These are phyloP conservation scores for Podospora anserina DNA, from an alignment of 495 filamentous ascomycete genomes.

Conservation along the genomic window DNA sequence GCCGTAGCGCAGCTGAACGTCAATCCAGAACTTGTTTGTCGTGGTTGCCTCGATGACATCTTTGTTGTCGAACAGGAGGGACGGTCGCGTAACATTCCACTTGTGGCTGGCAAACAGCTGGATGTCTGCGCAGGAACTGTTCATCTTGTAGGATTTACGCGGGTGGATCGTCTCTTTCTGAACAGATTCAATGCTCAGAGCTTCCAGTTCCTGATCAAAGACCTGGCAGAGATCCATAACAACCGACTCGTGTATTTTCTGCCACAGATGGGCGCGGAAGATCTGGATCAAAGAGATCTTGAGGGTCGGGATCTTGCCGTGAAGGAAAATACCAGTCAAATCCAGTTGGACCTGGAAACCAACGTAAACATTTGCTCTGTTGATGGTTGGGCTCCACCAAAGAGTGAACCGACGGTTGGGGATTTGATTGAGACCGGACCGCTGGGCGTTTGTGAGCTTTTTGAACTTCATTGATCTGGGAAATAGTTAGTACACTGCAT, in stretches of 20 bases:
- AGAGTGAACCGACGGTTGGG: slow-evolving; percentile 98
- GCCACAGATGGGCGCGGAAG: slow-evolving; percentile 99
- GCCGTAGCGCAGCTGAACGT: slow-evolving; percentile 96
- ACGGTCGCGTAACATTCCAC: slow-evolving; percentile 95
- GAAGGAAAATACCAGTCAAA: slow-evolving; percentile 98
- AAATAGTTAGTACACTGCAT: slow-evolving; percentile 58
- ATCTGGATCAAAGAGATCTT: slow-evolving; percentile 99
- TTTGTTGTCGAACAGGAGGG: slow-evolving; percentile 92
- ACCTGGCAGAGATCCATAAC: slow-evolving; percentile 99
- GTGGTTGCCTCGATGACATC: slow-evolving; percentile 92
- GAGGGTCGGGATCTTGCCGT: slow-evolving; percentile 97
- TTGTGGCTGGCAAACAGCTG: slow-evolving; percentile 97
- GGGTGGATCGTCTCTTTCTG: slow-evolving; percentile 99
- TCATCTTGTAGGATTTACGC: slow-evolving; percentile 99
- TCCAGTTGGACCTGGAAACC: slow-evolving; percentile 99
- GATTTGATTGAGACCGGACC: slow-evolving; percentile 98
- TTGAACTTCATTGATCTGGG: slow-evolving; percentile 87
- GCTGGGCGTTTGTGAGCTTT: slow-evolving; percentile 97
- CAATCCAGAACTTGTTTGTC: slow-evolving; percentile 99
- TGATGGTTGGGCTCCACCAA: slow-evolving; percentile 92
- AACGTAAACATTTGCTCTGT: slow-evolving; percentile 76
- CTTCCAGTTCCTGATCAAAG: slow-evolving; percentile 97
- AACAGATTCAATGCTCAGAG: slow-evolving; percentile 94
- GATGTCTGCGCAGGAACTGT: slow-evolving; percentile 98
- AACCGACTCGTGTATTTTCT: slow-evolving; percentile 99